Base-by-base conservation (phyloP, 1,284 basidiomycete species). In the Exobasidium cylindrosporum region DNA sequence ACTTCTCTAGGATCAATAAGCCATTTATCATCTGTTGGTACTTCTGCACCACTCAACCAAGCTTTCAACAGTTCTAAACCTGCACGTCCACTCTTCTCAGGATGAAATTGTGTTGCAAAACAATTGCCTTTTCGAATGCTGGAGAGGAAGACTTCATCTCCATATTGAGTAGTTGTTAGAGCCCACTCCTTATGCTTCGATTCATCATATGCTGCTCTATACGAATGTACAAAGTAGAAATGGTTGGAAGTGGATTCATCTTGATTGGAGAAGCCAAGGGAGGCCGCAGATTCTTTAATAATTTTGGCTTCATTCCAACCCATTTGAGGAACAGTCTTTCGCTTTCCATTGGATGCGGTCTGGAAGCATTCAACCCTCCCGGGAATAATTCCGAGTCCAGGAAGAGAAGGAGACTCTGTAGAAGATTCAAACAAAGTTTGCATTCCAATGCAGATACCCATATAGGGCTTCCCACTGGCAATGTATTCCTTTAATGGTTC, bases 31-130 rank as follows among this genome's bases (percentile, higher is more conserved):
- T 35, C 6, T 50, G 50, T 14, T 63, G 60, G 23, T 60, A 52
- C 24, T 21, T 40, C 24, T 50, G 54, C 32, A 30, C 68, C 76
- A 0, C 82, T 84, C 57, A 99, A 84, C 96, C 96, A 99, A 28
- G 87, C 83, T 56, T 86, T 85, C 44, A 99, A 84, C 49, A 97
- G 84, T 49, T 85, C 84, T 50, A 98, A 85, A 13, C 96, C 96
- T 1, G 92, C 91, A n/a, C 84, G 83, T 14, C 96, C 95, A 1
- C 92, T 95, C 82, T 99, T 99, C 81, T 99, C 96, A 7, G 96
- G 96, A 83, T 99, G 96, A 83, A 97, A 98, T 81, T 99, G 96
- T 17, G 89, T 90, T 21, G 87, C 96, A 80, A 95, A 97, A 57
- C 97, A 86, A 79, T 95, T 97, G 44, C 86, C 88, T 68, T 86